Percentiles rank a stretch among this genome's conserved stretches.
Conservation (phyloP, 495 filamentous ascomycete species). For the Recurvomyces mirabilis region DNA sequence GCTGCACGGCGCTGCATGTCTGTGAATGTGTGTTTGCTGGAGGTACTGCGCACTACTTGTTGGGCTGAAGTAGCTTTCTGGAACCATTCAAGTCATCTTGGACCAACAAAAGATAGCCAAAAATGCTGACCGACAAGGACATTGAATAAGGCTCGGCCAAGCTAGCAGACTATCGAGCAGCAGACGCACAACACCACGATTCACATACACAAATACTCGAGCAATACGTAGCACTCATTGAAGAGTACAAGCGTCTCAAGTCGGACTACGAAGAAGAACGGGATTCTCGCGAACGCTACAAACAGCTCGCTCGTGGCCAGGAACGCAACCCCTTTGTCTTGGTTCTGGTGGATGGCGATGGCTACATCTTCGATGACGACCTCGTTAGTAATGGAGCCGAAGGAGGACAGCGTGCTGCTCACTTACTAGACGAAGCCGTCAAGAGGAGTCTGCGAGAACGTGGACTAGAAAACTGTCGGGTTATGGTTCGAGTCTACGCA, state of each 20-base stretch:
- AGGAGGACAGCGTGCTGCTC: conserved; percentile 48
- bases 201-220: conserved; percentile 14
- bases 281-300: conserved; percentile 42
- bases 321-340: conserved; percentile 50
- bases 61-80: no score
- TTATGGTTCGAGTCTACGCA: conserved; percentile 52
- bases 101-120: no score
- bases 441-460: conserved; percentile 33
- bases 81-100: no score
- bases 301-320: conserved; percentile 40
- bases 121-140: conserved; percentile 13
- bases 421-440: conserved; percentile 40
- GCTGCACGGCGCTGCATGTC: no score
- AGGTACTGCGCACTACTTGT: no score
- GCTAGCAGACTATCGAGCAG: conserved; percentile 7
- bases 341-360: conserved; percentile 52
- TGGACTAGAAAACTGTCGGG: conserved; percentile 39
- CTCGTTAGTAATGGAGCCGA: conserved; percentile 41
- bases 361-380: conserved; percentile 49
- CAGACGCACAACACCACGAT: conserved; percentile 9
- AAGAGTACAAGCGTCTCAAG: conserved; percentile 42
- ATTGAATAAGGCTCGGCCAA: conserved; percentile 11
- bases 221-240: conserved; percentile 31
- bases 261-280: conserved; percentile 49
- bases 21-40: no score